Percentiles rank a stretch among this genome's conserved stretches.
Conservation (phyloP, 1,284 basidiomycete species). For the Coriolopsis trogii region DNA sequence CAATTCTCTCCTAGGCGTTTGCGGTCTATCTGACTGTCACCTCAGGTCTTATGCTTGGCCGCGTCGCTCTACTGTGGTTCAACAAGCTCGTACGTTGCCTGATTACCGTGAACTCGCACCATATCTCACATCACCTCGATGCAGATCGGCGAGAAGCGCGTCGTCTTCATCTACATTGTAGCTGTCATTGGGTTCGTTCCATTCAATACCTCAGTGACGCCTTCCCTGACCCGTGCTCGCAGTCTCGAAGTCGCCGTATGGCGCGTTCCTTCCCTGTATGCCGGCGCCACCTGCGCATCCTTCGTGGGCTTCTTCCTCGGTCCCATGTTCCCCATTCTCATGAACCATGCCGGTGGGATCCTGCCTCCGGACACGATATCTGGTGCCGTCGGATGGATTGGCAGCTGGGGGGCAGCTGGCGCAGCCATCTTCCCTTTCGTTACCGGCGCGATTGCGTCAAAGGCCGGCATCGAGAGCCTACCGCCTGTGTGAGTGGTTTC, state of each 20-base stretch:
- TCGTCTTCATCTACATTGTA: conserved; percentile 40
- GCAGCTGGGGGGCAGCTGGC: conserved; percentile 54
- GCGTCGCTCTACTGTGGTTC: conserved; percentile 48
- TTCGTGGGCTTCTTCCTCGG: conserved; percentile 54
- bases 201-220: background rate
- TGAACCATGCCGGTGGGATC: conserved; percentile 50
- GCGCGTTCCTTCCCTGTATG: conserved; percentile 57
- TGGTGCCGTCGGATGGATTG: conserved; percentile 60
- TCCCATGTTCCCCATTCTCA: conserved; percentile 58
- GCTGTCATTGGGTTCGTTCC: conserved; percentile 37
- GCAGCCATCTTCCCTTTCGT: conserved; percentile 60
- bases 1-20: too few species aligned
- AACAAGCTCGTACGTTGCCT: conserved; percentile 43
- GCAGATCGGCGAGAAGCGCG: conserved; percentile 45
- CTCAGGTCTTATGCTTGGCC: conserved; percentile 43
- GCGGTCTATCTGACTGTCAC: background rate
- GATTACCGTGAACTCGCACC: background rate
- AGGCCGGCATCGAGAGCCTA: conserved; percentile 50
- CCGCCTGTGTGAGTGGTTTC: conserved; percentile 54
- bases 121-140: background rate
- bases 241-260: conserved; percentile 59
- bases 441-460: conserved; percentile 54
- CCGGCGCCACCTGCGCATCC: conserved; percentile 53
- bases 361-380: conserved; percentile 56
- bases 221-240: background rate